phyloP scores from a whole-genome alignment of 2,329 filamentous ascomycete species.

The Colletotrichum spaethianum region DNA sequence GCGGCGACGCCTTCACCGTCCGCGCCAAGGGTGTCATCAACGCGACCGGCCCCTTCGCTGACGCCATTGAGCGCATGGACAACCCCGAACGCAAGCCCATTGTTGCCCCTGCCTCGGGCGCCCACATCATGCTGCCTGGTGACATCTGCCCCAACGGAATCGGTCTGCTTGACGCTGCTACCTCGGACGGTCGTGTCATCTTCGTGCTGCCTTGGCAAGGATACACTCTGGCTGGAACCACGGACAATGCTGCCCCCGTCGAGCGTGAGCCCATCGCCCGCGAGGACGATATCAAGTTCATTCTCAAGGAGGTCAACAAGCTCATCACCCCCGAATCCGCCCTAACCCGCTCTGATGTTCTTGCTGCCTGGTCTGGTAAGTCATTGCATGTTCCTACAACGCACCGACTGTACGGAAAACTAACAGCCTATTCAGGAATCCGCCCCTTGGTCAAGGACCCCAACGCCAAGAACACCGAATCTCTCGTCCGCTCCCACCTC shows the following conservation, averaged over 20 bases:
- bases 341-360: conserved; percentile 80
- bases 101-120: conserved; percentile 84
- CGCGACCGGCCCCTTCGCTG: conserved; percentile 86
- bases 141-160: conserved; percentile 85
- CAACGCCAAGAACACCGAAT: conserved; percentile 85
- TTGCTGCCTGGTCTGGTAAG: conserved; percentile 85
- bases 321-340: conserved; percentile 83
- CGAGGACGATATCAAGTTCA: conserved; percentile 86
- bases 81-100: conserved; percentile 78
- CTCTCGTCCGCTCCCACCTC: conserved; percentile 86
- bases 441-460: conserved; percentile 86
- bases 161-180: conserved; percentile 85
- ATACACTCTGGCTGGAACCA: conserved; percentile 88
- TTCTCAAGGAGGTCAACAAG: conserved; percentile 82
- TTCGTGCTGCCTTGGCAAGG: conserved; percentile 92
- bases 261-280: conserved; percentile 79
- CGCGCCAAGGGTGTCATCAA: conserved; percentile 87
- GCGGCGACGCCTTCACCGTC: conserved; percentile 77
- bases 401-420: neutral
- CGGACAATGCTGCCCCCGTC: conserved; percentile 80
- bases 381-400: neutral
- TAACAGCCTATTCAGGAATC: conserved; percentile 61
- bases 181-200: conserved; percentile 88
- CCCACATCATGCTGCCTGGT: conserved; percentile 86
- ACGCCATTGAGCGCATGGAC: conserved; percentile 86